Evolutionary conservation across 176 grass and related monocot genomes (phyloP), one percentile per base, ranked within the genome.

Genomic region (Oropetium thomaeum): DNA sequence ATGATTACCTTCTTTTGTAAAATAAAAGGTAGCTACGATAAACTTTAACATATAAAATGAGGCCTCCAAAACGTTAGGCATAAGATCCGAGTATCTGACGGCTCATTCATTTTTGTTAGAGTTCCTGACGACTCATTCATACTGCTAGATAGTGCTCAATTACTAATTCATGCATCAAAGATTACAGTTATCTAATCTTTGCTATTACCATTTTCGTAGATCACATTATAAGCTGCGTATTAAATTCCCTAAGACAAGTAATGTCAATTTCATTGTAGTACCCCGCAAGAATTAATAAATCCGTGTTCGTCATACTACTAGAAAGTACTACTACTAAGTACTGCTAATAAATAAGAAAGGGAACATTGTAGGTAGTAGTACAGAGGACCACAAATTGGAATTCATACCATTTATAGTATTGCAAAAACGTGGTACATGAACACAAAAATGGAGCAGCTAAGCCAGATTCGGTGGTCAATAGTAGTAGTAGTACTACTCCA

Each of bases 391-490:
- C 49, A 67, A 11, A 40, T 26, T 73, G 25, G 60, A 69, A 74
- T 61, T 68, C 48, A 48, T 19, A 19, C 6, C 15, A 47, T 51
- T 51, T 51, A 6, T n/a, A 51, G 48, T 9, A 8, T 0, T n/a
- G n/a, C n/a, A n/a, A 8, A 26, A 73, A 47, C 62, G 10, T 41
- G 41, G n/a, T n/a, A 67, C 51, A 66, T 19, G 59, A 55, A 31
- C 31, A 51, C 68, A 9, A 35, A 75, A 69, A 49, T 29, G 41
- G 54, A 43, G 53, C 23, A 30, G 23, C 30, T 63, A 42, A 30
- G 23, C 30, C 69, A 42, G 62, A 71, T 58, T 77, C 38, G 5
- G 17, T 12, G 33, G 84, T 65, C 58, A 82, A n/a, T 72, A 48
- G 82, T 71, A 58, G 13, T 49, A 17, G 3, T 49, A 44, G 13